Base-by-base conservation (phyloP, 2,329 filamentous ascomycete species). In the Zasmidium cellare region DNA sequence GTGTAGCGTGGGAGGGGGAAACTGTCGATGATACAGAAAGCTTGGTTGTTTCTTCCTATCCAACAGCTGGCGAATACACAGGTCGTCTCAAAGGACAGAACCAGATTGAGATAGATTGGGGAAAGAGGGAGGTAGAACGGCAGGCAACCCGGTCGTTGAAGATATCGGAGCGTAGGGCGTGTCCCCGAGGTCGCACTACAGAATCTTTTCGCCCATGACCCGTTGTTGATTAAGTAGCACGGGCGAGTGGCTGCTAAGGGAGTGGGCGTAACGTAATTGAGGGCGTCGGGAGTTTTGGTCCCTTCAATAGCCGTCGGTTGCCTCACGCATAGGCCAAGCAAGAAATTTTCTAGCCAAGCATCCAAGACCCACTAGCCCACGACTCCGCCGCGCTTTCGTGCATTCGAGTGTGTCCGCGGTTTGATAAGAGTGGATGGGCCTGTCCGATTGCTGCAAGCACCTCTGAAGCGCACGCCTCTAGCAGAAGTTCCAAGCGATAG, bases 21-120 rank as follows among this genome's bases (percentile, higher is more conserved):
- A 48, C 49, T 24, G 55, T 23, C 19, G 55, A 47, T 47, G 54
- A 28, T 38, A 52, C 49, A 57, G 25, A 52, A 48, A 57, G 55
- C 49, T 53, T 52, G 55, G 7, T 52, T 53, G 35, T n/a, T 41
- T 41, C 49, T 57, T 38, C 51, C 55, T 57, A 57, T 53, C 28
- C 49, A 52, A 47, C 23, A 22, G 55, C 44, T 22, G 25, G 11
- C 5, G 25, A 28, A 28, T 11, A 28, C 25, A 28, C 25, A 28
- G 25, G 25, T 11, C 25, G 25, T 28, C 25, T 28, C 25, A 28
- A n/a, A 28, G 25, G 25, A 28, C 25, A 28, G 11, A 11, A 28
- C 25, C 25, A 28, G 25, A 28, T 28, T 11, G 25, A 28, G 5
- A 28, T 3, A 9, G 16, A 14, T 9, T 41, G 7, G 35, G 16